A percentile compares a stretch with the other conserved stretches of the same genome.
These are phyloP conservation scores for Cymbidium sinense DNA, from an alignment of 106 monocot species.

Conservation along the genomic window DNA sequence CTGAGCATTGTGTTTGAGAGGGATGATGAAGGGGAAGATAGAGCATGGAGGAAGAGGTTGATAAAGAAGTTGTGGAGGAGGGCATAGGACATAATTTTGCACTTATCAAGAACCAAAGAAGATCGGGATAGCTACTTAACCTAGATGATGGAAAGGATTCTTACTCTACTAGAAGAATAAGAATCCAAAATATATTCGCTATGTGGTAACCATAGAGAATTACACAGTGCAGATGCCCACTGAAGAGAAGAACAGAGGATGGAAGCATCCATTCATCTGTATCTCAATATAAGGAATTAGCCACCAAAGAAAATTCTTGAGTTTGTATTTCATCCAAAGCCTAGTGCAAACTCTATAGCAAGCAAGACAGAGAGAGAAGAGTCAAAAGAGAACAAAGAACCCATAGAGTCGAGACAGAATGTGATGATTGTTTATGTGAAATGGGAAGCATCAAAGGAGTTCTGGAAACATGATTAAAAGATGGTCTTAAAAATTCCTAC, in stretches of 20 bases:
- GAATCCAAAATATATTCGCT: constrained; percentile 96
- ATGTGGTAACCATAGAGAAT: constrained; percentile 86
- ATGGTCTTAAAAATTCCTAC: constrained; percentile 42
- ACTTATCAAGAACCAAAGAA: neutral
- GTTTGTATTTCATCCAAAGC: neutral
- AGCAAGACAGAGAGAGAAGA: constrained; percentile 11
- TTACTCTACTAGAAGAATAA: constrained; percentile 37
- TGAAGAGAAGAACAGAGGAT: constrained; percentile 28
- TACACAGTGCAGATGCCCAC: constrained; percentile 46
- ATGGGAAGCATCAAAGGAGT: constrained; percentile 80
- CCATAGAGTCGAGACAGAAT: constrained; percentile 15
- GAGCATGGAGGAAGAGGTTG: constrained; percentile 37
- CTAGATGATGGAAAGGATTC: constrained; percentile 21
- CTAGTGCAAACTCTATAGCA: neutral
- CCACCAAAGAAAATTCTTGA: neutral
- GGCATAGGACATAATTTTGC: neutral
- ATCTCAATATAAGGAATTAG: neutral
- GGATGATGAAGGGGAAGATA: constrained; percentile 54
- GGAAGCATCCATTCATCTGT: constrained; percentile 11
- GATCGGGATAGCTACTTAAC: neutral
- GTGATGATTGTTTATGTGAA: constrained; percentile 65
- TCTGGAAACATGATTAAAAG: constrained; percentile 42
- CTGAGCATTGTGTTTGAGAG: constrained; percentile 80
- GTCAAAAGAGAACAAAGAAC: constrained; percentile 39
- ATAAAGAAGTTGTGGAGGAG: constrained; percentile 65